Evolutionary conservation across 495 filamentous ascomycete species (phyloP).

Genomic region (Penicillium mononematosum): DNA sequence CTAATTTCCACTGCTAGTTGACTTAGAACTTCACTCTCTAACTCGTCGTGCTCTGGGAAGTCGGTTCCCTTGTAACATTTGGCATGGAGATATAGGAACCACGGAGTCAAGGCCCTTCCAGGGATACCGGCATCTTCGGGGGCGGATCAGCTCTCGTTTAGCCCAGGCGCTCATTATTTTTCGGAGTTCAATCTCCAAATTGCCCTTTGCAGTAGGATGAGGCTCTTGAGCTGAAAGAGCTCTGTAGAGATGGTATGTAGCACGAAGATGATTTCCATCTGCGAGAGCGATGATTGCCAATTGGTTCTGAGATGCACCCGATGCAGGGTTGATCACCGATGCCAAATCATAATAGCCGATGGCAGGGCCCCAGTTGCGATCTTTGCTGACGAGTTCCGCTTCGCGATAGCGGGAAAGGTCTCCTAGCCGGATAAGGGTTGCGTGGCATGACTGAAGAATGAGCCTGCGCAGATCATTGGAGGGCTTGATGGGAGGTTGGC

Average conservation of each 20-base stretch:
- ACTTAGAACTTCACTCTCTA: slow-evolving; percentile 82
- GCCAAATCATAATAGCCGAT: slow-evolving; percentile 84
- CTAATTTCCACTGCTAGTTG: slow-evolving; percentile 73
- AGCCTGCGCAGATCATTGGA: slow-evolving; percentile 51
- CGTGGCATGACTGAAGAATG: slow-evolving; percentile 75
- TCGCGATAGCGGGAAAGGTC: slow-evolving; percentile 92
- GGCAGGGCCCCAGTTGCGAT: slow-evolving; percentile 76
- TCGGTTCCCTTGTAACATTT: slow-evolving; percentile 72
- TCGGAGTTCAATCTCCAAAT: slow-evolving; percentile 79
- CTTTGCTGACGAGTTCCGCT: slow-evolving; percentile 59
- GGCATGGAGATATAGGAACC: slow-evolving; percentile 87
- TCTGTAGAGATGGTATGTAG: slow-evolving; percentile 86
- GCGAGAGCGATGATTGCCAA: slow-evolving; percentile 78
- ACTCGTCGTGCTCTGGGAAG: slow-evolving; percentile 72
- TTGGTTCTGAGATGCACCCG: slow-evolving; percentile 84
- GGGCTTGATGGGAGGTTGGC: slow-evolving; percentile 36
- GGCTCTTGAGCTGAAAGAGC: slow-evolving; percentile 70
- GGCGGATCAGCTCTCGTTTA: slow-evolving; percentile 56
- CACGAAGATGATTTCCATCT: slow-evolving; percentile 72
- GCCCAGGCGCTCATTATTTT: slow-evolving; percentile 62
- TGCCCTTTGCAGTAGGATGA: slow-evolving; percentile 66
- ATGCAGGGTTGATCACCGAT: slow-evolving; percentile 69
- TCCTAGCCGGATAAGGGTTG: slow-evolving; percentile 79
- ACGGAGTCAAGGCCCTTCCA: slow-evolving; percentile 60
- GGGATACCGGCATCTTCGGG: slow-evolving; percentile 52